Conservation (phyloP, 2,329 filamentous ascomycete genomes). For the Hansfordia pulvinata region DNA sequence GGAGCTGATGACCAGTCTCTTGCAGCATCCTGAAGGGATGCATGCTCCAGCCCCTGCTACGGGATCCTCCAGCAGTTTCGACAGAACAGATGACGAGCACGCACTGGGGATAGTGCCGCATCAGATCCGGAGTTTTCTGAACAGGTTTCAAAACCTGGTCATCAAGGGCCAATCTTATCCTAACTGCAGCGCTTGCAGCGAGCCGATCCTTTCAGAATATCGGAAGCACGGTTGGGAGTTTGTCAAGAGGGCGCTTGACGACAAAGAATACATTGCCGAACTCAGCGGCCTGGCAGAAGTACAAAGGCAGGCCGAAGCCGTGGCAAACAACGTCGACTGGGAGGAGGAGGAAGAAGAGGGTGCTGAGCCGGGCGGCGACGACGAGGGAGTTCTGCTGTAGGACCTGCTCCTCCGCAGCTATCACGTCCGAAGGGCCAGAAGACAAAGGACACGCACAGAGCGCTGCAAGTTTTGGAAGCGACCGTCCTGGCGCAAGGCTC, state of each 20-base stretch:
- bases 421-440: constrained; percentile 6
- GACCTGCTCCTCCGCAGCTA: constrained; percentile 9
- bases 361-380: constrained; percentile 13
- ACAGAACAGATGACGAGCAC: constrained; percentile 33
- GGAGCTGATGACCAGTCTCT: constrained; percentile 72
- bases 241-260: constrained; percentile 58
- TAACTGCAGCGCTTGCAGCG: constrained; percentile 69
- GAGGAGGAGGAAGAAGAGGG: constrained; percentile 16
- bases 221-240: constrained; percentile 60
- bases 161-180: constrained; percentile 66
- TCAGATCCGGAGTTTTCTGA: constrained; percentile 66
- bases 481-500: constrained; percentile 9
- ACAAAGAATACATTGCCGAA: constrained; percentile 68
- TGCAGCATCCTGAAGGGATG: constrained; percentile 71
- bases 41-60: constrained; percentile 42
- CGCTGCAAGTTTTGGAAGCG: constrained; percentile 14
- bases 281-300: constrained; percentile 28
- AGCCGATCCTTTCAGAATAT: constrained; percentile 55
- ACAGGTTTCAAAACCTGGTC: constrained; percentile 59
- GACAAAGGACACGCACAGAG: constrained; percentile 8
- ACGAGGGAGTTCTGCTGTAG: constrained; percentile 19
- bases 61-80: constrained; percentile 19
- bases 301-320: constrained; percentile 16
- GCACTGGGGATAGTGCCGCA: constrained; percentile 62
- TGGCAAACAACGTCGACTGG: constrained; percentile 17